Base-by-base conservation (phyloP, 108 stramenopile genomes). In the Skeletonema grethae region DNA sequence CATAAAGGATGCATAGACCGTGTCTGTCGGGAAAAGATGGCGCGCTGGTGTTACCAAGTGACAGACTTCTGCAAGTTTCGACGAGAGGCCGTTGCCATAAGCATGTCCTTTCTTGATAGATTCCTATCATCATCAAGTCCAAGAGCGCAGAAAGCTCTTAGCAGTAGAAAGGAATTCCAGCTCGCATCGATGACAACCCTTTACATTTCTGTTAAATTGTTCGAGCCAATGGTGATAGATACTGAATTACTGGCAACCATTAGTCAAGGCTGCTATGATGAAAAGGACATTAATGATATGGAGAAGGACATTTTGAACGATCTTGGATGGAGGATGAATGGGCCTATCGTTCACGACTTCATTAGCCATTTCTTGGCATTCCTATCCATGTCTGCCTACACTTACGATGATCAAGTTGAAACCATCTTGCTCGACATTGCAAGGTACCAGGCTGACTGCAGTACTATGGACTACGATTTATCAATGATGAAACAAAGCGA, bases 131-230 rank as follows among this genome's bases (percentile, higher is more conserved):
- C 69, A 29, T 29, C 68, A 12, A 73, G 67, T 15, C 46, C 34
- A 85, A 85, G 56, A 75, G 89, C 61, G 82, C 56, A 18, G 67
- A 79, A 70, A 84, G 86, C 28, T 9, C 41, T 90, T 38, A 46
- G 75, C 35, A 79, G 84, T 63, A 84, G 84, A 31, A 90, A 89
- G 69, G 80, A 88, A 15, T 94, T 87, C 56, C 93, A 94, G 62
- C 74, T 94, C 13, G 89, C 88, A 22, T 87, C 90, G 63, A 91
- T 94, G 88, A 91, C 90, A 64, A 75, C n/a, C 36, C 69, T 94
- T 13, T 94, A 88, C 70, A 72, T 91, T 24, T 87, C 93, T 39
- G 90, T 94, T 65, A 94, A 94, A 61, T n/a, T 94, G 8, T 84
- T 88, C 57, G 93, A 94, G 68, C 93, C 90, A 12, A 36, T 80